Evolutionary conservation across 2,329 filamentous ascomycete species (phyloP), one percentile per base, ranked within the genome.

Genomic region (Colletotrichum paranaense): DNA sequence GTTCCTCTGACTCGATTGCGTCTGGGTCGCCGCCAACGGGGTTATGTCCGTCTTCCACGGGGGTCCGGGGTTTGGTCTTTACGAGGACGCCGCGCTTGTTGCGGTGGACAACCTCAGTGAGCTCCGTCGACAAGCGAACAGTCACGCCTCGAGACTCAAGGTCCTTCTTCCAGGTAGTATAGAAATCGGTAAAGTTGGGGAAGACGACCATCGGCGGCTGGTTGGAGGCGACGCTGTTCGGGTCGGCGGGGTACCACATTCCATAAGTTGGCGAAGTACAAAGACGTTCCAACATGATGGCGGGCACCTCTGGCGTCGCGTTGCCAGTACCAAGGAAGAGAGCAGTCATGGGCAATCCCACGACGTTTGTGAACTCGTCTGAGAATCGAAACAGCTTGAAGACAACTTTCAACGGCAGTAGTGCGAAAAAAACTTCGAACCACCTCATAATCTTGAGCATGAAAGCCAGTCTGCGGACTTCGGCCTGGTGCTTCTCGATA

Each of bases 291-390:
- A 94, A 82, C 52, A 94, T 89, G 35, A 92, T 91, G 64, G 87
- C 88, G 0, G 92, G 89, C 0, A 93, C 91, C 76, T 93, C 90
- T 0, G 91, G 89, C 0, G 92, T 92, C 75, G 92, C 90, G 73
- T 93, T 93, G 2, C 92, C 91, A 0, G 92, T 93, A 1, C 92
- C 92, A 0, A 94, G 83, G 78, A 94, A 93, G 6, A 83, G 77
- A 1, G 82, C 81, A 3, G 82, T 82, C 81, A 83, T 83, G 7
- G 81, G 81, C 0, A 94, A 82, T 0, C 92, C 92, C 30, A 93
- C 86, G 80, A 93, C 89, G 76, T 93, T 91, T 22, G 88, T 88
- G 77, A 94, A 94, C 66, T 92, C 91, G 9, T 88, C 84, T 52
- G 87, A 91, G 80, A 93, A 93, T 59, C 88, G 83, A 80, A 92